Evolutionary conservation across 805 yeast species (phyloP).

Genomic region (Candida verbasci): DNA sequence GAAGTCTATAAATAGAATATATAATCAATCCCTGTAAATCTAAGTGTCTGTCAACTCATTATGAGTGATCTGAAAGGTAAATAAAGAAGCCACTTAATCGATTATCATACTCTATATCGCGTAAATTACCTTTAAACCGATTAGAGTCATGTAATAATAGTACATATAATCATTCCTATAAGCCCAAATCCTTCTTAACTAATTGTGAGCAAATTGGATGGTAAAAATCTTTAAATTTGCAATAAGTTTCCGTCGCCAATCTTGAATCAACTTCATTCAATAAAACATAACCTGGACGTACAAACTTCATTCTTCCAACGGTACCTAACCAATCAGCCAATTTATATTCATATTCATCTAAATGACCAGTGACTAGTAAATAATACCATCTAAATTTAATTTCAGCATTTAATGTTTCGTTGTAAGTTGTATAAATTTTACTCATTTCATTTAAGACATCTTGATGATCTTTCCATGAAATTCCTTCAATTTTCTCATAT

Average conservation of each 20-base stretch:
- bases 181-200: conserved; percentile 78
- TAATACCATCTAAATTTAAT: conserved; percentile 74
- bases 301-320: conserved; percentile 93
- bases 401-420: conserved; percentile 68
- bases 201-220: conserved; percentile 82
- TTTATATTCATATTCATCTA: conserved; percentile 40
- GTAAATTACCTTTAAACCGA: too few relatives aligned
- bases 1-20: too few relatives aligned
- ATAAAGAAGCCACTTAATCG: too few relatives aligned
- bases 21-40: too few relatives aligned
- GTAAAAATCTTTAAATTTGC: conserved; percentile 52
- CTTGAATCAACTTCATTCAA: conserved; percentile 60
- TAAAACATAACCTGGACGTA: conserved; percentile 76
- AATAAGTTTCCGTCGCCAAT: conserved; percentile 64
- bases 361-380: conserved; percentile 55
- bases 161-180: too few relatives aligned
- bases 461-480: conserved; percentile 33
- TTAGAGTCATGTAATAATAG: too few relatives aligned
- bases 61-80: too few relatives aligned
- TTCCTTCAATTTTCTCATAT: conserved; percentile 38
- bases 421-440: conserved; percentile 35
- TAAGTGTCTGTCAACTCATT: too few relatives aligned
- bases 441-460: conserved; percentile 29
- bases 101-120: too few relatives aligned
- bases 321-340: conserved; percentile 85